Evolutionary conservation across 2,329 filamentous ascomycete genomes (phyloP), one percentile per base, ranked within the genome.

Genomic region (Penicillium sp.): DNA sequence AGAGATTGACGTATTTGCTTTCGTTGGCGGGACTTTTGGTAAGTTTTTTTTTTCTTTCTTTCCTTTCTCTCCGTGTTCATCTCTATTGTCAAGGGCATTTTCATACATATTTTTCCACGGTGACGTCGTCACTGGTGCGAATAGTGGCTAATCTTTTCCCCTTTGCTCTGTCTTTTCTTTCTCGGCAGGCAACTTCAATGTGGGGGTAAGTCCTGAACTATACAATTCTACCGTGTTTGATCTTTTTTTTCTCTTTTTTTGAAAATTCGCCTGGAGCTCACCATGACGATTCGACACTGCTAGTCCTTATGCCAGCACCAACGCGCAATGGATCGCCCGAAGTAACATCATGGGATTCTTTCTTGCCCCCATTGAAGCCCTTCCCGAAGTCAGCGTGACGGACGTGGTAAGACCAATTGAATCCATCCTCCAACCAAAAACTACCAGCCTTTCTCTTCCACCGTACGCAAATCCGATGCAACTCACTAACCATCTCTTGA

Each of bases 331-430:
- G 69, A 66, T 68, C 34, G 70, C 66, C 4, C 59, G 66, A 12
- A 66, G 63, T 26, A 57, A 73, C 13, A 13, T 71, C 1, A 52
- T 56, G 2, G 70, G 70, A 0, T 71, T 73, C 50, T 69, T 73
- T 34, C 62, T 58, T 8, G 67, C 70, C 4, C 70, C 70, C 0
- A 66, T 73, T 12, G 70, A 73, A 57, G 66, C 70, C 1, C 60
- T 73, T 4, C 68, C 68, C 1, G 70, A 73, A 49, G 62, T 71
- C 5, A 62, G 62, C 0, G 67, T 72, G 2, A 71, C 69, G 0
- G 70, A 73, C 47, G 63, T 74, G 53, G 68, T 71, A 53, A 40
- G 68, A 62, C 5, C 18, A 18, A 18, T 3, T 18, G 18, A 18
- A 18, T 18, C 18, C 18, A 18, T 18, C 18, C 18, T 18, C 18